Evolutionary conservation across 2,329 filamentous ascomycete genomes (phyloP).

Genomic region (Penicillium digitatum): DNA sequence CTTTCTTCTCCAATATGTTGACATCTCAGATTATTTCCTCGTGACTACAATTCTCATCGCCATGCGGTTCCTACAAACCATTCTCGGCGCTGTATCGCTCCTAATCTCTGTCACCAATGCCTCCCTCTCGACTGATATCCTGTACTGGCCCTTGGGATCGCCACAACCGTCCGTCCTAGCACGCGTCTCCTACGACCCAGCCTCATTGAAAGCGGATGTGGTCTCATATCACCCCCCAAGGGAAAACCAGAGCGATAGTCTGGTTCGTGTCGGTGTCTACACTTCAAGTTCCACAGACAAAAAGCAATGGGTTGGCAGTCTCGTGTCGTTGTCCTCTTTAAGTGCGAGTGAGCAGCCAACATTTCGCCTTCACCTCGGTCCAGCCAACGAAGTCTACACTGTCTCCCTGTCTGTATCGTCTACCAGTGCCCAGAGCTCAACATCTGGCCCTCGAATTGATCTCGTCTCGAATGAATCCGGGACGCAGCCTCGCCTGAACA

Average conservation of each 20-base stretch:
- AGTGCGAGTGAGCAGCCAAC: conserved; percentile 26
- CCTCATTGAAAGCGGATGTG: conserved; percentile 35
- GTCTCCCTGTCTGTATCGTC: conserved; percentile 35
- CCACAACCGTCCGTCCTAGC: conserved; percentile 37
- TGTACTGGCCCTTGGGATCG: conserved; percentile 37
- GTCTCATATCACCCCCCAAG: conserved; percentile 40
- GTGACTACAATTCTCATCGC: background rate
- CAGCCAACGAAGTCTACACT: conserved; percentile 37
- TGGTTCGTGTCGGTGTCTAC: conserved; percentile 53
- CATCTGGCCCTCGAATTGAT: conserved; percentile 29
- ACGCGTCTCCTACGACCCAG: conserved; percentile 41
- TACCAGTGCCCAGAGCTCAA: conserved; percentile 15
- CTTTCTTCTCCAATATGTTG: background rate
- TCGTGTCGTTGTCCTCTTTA: conserved; percentile 39
- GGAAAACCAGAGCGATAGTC: conserved; percentile 40
- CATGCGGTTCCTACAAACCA: conserved; percentile 19
- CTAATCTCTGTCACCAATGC: conserved; percentile 17
- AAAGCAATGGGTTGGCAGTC: conserved; percentile 41
- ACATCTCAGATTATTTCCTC: background rate
- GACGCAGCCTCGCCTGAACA: conserved; percentile 39
- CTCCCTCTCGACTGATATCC: conserved; percentile 31
- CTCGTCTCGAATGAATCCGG: conserved; percentile 33
- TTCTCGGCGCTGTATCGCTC: conserved; percentile 16
- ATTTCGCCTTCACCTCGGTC: conserved; percentile 40
- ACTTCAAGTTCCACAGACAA: conserved; percentile 32